Conservation (phyloP, 305 asterid genomes). For the Euphrasia arctica region DNA sequence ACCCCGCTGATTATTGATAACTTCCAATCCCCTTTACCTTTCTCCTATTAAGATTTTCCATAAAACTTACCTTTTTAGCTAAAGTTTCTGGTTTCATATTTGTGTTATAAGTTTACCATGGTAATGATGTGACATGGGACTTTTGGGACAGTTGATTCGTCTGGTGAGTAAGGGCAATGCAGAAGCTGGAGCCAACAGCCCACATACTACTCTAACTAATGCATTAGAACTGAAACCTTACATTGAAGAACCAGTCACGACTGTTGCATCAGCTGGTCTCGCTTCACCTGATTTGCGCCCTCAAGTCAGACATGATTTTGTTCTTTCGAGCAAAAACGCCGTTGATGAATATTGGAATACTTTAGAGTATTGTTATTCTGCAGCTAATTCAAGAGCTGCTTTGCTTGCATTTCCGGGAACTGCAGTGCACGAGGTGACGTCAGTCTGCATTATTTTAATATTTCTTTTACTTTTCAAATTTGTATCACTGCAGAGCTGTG, state of each 20-base stretch:
- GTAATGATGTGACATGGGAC: conserved; percentile 30
- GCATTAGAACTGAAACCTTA: conserved; percentile 92
- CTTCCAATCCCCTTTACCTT: conserved; percentile 5
- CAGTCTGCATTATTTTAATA: conserved; percentile 1
- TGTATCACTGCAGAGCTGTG: conserved; percentile 6
- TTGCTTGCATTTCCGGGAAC: conserved; percentile 95
- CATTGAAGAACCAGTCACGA: conserved; percentile 84
- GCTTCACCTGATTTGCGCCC: conserved; percentile 83
- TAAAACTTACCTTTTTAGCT: conserved; percentile 19
- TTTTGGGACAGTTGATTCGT: conserved; percentile 77
- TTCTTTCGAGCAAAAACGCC: conserved; percentile 74
- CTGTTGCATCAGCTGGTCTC: conserved; percentile 43
- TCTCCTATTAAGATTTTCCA: conserved; percentile 3
- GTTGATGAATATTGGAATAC: conserved; percentile 94
- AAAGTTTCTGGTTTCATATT: conserved; percentile 23
- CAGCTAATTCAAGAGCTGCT: conserved; percentile 77
- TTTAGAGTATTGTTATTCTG: conserved; percentile 84
- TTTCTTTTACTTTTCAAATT: conserved; percentile 20
- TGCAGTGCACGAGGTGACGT: conserved; percentile 77
- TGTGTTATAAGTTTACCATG: conserved; percentile 25
- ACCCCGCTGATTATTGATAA: conserved; percentile 15
- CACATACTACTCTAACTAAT: conserved; percentile 62
- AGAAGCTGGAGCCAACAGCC: conserved; percentile 51
- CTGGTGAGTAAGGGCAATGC: conserved; percentile 54
- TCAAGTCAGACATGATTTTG: conserved; percentile 89